phyloP scores from a whole-genome alignment of 2,329 filamentous ascomycete species.

The Neonectria punicea region DNA sequence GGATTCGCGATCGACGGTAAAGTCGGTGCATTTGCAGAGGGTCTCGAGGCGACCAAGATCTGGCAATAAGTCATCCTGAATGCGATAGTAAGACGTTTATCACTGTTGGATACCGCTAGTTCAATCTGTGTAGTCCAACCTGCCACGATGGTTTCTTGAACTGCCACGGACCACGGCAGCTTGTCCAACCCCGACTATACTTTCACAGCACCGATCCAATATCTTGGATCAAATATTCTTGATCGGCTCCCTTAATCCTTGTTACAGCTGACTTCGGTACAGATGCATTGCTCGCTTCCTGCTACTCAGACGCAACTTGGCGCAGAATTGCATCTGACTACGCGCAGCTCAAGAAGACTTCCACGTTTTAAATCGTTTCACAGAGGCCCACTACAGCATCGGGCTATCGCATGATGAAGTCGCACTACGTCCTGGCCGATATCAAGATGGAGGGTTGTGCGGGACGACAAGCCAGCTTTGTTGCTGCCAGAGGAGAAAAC shows the following conservation, averaged over 20 bases:
- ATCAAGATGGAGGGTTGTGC: neutral
- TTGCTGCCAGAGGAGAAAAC: neutral
- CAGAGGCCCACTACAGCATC: neutral
- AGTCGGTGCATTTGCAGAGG: conserved; percentile 81
- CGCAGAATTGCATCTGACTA: neutral
- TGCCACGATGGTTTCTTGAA: neutral
- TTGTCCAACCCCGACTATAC: neutral
- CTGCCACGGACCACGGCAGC: neutral
- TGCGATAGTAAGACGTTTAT: neutral
- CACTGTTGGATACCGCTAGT: neutral
- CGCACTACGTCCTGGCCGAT: neutral
- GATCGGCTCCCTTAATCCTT: neutral
- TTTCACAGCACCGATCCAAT: neutral
- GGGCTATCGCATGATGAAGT: no score
- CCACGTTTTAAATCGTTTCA: neutral
- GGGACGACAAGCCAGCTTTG: neutral
- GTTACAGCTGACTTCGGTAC: neutral
- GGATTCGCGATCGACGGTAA: conserved; percentile 84
- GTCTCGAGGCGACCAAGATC: conserved; percentile 75
- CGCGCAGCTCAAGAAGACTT: neutral
- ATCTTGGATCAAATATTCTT: neutral
- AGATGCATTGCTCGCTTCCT: neutral
- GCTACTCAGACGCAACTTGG: conserved; percentile 2
- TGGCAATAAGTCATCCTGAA: conserved; percentile 3
- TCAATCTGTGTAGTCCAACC: neutral